These are phyloP conservation scores for Schoenoplectus tabernaemontani DNA, from an alignment of 202 grass and related monocot species.

Conservation along the genomic window DNA sequence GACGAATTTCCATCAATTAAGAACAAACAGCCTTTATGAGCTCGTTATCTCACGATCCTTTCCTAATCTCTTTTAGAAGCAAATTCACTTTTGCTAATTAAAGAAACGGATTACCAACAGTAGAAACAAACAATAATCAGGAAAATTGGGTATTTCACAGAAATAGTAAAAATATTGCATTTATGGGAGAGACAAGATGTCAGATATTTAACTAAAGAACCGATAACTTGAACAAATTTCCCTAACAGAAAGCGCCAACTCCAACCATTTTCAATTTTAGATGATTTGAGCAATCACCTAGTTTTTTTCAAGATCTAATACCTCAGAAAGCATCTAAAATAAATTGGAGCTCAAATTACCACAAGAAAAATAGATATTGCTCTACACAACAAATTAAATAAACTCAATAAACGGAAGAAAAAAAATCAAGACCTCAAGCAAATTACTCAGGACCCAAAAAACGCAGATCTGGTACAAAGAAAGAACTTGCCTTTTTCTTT, in stretches of 20 bases:
- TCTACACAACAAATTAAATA: not conserved
- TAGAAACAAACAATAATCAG: not conserved
- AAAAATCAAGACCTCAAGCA: conserved; percentile 3
- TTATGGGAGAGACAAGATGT: not conserved
- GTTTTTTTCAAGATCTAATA: not conserved
- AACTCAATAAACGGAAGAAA: not conserved
- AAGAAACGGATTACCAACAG: not conserved
- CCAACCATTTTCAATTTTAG: not conserved
- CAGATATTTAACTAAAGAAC: not conserved
- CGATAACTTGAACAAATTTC: not conserved
- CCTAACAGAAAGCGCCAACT: too few species aligned
- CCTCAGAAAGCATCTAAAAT: not conserved
- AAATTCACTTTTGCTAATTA: not conserved
- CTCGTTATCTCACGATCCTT: not conserved
- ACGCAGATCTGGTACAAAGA: not conserved
- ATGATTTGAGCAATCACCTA: not conserved
- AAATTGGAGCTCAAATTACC: not conserved
- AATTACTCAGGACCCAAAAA: not conserved
- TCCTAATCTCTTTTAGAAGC: not conserved
- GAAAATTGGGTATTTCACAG: not conserved
- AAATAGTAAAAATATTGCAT: not conserved
- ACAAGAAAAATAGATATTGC: not conserved
- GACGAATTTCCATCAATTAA: not conserved
- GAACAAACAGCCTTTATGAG: not conserved
- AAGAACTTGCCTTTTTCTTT: conserved; percentile 69